Evolutionary conservation across 2,329 filamentous ascomycete genomes (phyloP).

Genomic region (Furcasterigmium sp.): DNA sequence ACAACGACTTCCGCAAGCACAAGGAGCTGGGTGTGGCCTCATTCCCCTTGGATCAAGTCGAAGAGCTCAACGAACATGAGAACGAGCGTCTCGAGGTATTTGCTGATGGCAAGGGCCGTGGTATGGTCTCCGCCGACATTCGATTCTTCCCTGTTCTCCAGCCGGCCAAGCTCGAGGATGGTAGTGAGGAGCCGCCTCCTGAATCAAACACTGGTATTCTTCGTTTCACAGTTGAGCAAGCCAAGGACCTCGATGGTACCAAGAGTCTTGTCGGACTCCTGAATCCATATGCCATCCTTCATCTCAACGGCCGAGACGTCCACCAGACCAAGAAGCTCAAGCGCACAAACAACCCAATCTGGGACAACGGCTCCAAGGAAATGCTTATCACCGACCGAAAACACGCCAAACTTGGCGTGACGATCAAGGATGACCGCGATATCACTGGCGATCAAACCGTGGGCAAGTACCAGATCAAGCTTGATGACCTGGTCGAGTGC

Average conservation of each 20-base stretch:
- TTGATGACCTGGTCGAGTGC: constrained; percentile 87
- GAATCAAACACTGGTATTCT: constrained; percentile 92
- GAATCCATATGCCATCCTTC: constrained; percentile 82
- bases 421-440: constrained; percentile 94
- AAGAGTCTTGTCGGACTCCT: constrained; percentile 90
- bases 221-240: constrained; percentile 89
- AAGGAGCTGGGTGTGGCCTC: constrained; percentile 87
- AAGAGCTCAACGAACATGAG: constrained; percentile 72
- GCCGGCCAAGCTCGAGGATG: constrained; percentile 65
- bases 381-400: constrained; percentile 92
- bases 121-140: constrained; percentile 74
- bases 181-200: constrained; percentile 72
- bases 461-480: constrained; percentile 90
- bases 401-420: constrained; percentile 81
- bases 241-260: constrained; percentile 87
- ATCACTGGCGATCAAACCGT: constrained; percentile 76
- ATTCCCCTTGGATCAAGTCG: constrained; percentile 78
- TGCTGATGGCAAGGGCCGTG: constrained; percentile 77
- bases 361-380: constrained; percentile 88
- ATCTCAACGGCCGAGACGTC: constrained; percentile 89
- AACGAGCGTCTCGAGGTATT: constrained; percentile 82
- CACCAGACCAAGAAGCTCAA: constrained; percentile 90
- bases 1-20: constrained; percentile 93
- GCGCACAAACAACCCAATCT: constrained; percentile 95
- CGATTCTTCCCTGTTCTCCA: constrained; percentile 94